Base-by-base conservation (phyloP, 192 early-diverging fungal genomes). In the Mycoemilia scoparia region DNA sequence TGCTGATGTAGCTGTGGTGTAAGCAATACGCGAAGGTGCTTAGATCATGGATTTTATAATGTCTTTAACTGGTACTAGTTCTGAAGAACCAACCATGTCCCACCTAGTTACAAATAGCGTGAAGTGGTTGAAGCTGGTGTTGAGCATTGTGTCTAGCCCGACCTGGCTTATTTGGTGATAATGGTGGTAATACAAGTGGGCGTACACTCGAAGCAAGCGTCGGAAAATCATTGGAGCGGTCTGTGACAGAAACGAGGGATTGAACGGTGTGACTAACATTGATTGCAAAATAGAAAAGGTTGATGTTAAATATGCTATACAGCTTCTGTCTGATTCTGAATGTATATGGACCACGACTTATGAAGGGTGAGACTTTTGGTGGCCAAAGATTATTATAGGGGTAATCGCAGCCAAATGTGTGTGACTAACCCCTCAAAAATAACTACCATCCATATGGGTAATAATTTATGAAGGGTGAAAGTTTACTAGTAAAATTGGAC, bases 81-180 rank as follows among this genome's bases (percentile, higher is more conserved):
- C 61, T 15, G 50, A 45, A 21, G 51, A 48, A 47, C 49, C 51
- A 34, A 96, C 76, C 42, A 92, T 56, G 36, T 70, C 56, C 57
- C 87, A 91, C 57, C 89, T 79, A 38, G 74, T 69, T 36, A 79
- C 84, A 61, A 96, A 92, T 9, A 80, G 60, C 11, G 87, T 71
- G 66, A 90, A 92, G 57, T 96, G 91, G 43, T 87, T 87, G 62
- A 90, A 92, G 41, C 70, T 74, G 12, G 88, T 96, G 57, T 92
- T 91, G 32, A 96, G 63, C 46, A 86, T 79, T n/a, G 79, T 71
- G 31, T 82, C 84, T 29, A 85, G 77, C 4, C 77, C 83, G 21
- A 86, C 64, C 13, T 68, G 69, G 28, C 73, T 71, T 32, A 91
- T 69, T 29, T 60, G 64, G 9, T 70, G 60, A 29, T 83, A 80